A percentile compares a stretch with the other conserved stretches of the same genome.
Evolutionary conservation across 371 early-diverging fungal genomes (phyloP).

Genomic region (Choanephora cucurbitarum): DNA sequence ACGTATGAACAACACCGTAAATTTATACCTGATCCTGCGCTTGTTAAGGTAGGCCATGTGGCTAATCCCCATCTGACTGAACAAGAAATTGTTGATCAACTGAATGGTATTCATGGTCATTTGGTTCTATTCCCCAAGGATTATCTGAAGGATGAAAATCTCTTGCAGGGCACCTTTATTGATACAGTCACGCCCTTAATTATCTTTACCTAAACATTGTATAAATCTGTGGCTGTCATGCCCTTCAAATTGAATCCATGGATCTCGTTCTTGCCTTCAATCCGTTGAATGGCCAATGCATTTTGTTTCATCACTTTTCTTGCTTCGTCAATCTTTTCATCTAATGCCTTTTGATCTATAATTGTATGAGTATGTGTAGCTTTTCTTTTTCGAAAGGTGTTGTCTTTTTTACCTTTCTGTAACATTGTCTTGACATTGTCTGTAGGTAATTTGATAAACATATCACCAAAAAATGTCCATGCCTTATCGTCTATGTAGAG

Average conservation of each 20-base stretch:
- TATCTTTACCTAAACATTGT: slow-evolving; percentile 55
- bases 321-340: slow-evolving; percentile 44
- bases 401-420: slow-evolving; percentile 39
- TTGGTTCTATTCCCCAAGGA: slow-evolving; percentile 76
- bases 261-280: slow-evolving; percentile 51
- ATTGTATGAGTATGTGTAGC: neutral
- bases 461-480: slow-evolving; percentile 68
- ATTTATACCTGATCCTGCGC: slow-evolving; percentile 56
- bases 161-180: slow-evolving; percentile 58
- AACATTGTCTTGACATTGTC: slow-evolving; percentile 39
- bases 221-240: slow-evolving; percentile 43
- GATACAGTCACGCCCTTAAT: slow-evolving; percentile 59
- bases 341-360: slow-evolving; percentile 46
- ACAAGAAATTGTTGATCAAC: slow-evolving; percentile 38
- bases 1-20: slow-evolving; percentile 61
- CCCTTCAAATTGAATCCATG: slow-evolving; percentile 46
- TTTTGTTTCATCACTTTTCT: slow-evolving; percentile 49
- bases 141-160: slow-evolving; percentile 72
- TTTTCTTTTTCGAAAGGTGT: no score
- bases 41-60: slow-evolving; percentile 57
- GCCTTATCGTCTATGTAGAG: slow-evolving; percentile 57
- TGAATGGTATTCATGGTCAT: slow-evolving; percentile 60
- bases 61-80: slow-evolving; percentile 45
- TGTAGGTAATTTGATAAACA: slow-evolving; percentile 62
- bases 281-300: slow-evolving; percentile 41